phyloP scores from a whole-genome alignment of 1,284 basidiomycete species.

The Leccinum angustisporum region DNA sequence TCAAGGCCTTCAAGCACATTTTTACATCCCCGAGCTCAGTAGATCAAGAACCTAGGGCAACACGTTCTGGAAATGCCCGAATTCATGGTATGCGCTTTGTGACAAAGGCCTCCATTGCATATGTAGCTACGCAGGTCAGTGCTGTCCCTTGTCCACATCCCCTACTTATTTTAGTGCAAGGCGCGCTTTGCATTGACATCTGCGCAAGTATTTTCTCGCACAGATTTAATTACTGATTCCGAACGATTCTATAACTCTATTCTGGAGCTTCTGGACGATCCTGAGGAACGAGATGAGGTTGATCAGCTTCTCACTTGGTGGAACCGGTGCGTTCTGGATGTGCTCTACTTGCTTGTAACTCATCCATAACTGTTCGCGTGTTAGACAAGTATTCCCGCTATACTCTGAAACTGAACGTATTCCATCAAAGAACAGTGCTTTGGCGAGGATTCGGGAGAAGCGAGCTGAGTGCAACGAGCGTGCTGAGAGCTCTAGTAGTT shows the following conservation, averaged over 20 bases:
- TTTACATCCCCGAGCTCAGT: too few species aligned
- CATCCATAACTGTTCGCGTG: neutral
- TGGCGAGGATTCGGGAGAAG: neutral
- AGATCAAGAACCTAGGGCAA: too few species aligned
- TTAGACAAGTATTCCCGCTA: neutral
- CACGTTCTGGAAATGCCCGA: too few species aligned
- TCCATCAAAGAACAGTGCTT: neutral
- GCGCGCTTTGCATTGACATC: neutral
- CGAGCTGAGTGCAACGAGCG: neutral
- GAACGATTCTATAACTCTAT: neutral
- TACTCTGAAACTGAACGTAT: neutral
- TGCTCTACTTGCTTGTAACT: neutral
- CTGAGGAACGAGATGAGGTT: neutral
- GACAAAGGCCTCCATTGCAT: too few species aligned
- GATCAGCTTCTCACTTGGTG: neutral
- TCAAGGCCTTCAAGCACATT: too few species aligned
- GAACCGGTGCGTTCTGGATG: neutral
- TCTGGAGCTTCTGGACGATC: neutral
- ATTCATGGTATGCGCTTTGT: too few species aligned
- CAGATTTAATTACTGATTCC: neutral
- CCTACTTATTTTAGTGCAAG: neutral
- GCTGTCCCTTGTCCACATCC: neutral
- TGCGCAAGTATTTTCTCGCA: neutral
- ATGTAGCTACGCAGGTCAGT: neutral
- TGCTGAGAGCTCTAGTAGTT: neutral